A percentile compares a stretch with the other conserved stretches of the same genome.
Conservation (phyloP, 75 land plant species). For the Larix kaempferi region DNA sequence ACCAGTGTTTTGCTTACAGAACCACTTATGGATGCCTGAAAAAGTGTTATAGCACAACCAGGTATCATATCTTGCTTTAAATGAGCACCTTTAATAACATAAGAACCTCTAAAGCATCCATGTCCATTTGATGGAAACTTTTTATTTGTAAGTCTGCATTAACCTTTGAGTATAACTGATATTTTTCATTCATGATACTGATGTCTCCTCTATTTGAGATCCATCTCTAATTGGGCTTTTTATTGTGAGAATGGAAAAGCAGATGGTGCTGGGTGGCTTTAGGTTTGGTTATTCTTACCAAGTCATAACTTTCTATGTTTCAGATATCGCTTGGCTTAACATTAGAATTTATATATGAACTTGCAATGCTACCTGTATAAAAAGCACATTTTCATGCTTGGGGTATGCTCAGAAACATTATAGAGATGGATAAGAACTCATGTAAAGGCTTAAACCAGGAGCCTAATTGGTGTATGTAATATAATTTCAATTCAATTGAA, state of each 20-base stretch:
- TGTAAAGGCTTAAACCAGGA: background rate
- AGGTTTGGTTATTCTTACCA: background rate
- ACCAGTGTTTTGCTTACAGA: background rate
- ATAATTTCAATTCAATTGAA: background rate
- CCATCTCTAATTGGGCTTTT: background rate
- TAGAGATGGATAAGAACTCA: background rate
- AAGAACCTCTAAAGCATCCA: background rate
- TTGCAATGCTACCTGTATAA: background rate
- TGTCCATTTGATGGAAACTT: background rate
- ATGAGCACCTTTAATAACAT: background rate
- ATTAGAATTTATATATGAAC: background rate
- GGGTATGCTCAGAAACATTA: background rate
- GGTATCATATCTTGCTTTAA: background rate
- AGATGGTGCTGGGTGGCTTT: background rate
- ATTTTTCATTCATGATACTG: background rate
- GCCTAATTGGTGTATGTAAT: background rate
- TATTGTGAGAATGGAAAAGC: background rate
- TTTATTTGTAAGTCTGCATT: background rate
- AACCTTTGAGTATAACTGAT: background rate
- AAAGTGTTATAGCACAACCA: background rate
- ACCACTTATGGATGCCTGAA: background rate
- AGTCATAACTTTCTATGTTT: background rate
- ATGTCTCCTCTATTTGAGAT: background rate
- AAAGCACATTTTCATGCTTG: background rate
- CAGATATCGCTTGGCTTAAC: background rate